Base-by-base conservation (phyloP, 306 rosid species). In the Inga leiocalycina region DNA sequence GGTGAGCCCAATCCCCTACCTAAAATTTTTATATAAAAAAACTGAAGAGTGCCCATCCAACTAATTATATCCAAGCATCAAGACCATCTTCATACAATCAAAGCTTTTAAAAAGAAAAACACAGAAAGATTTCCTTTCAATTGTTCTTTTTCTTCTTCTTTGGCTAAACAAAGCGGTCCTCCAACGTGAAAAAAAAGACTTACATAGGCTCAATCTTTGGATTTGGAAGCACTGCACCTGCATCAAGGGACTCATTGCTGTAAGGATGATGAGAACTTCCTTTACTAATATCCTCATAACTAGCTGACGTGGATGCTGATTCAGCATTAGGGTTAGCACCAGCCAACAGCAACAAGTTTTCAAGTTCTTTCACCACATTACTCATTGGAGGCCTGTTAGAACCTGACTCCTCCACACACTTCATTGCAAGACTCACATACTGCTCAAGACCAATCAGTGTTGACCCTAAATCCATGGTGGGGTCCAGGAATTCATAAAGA, bases 371-470 rank as follows among this genome's bases (percentile, higher is more conserved):
- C 49, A 89, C 92, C 74, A 90, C 94, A 17, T 82, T 81, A 41
- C 91, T 84, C 94, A 90, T 92, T 37, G 72, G 74, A 48, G 97
- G 97, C 85, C 94, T 87, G 13, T 82, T 76, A 22, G 19, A 49
- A n/a, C 88, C 84, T 14, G 77, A 69, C 10, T 92, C 93, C 74
- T 79, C 84, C 2, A 88, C 85, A 52, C 97, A 92, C 57, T 35
- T 71, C 88, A 92, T 46, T 70, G 89, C 86, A 65, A 91, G 56
- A 44, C 88, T 86, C 51, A 91, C 87, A 79, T 83, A 91, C 84
- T 64, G 83, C 39, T 85, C 92, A 12, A 92, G 71, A 22, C 89
- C 88, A 20, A 2, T 74, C 15, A 82, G 37, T 78, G 85, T 83
- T 69, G 85, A 75, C 17, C 35, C 88, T 56, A 69, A 65, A 46